These are phyloP conservation scores for Agaricales sp. DNA, from an alignment of 1,284 basidiomycete genomes.

Conservation along the genomic window DNA sequence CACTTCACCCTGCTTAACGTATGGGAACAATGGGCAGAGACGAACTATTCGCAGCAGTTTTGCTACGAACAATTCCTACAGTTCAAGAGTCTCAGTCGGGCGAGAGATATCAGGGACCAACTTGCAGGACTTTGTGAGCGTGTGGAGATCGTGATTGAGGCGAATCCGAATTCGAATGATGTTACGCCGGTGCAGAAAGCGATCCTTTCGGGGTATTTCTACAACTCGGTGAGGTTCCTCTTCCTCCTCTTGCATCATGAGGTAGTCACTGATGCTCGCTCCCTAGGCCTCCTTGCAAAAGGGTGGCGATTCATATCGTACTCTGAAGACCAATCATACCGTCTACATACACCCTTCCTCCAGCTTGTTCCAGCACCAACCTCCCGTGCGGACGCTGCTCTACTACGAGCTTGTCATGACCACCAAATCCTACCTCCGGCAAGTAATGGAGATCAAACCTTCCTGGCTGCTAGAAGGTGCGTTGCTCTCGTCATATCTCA, in stretches of 20 bases:
- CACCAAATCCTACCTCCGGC: constrained; percentile 79
- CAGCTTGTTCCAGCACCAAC: constrained; percentile 90
- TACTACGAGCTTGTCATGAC: constrained; percentile 95
- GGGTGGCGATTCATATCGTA: constrained; percentile 87
- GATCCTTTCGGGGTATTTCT: constrained; percentile 91
- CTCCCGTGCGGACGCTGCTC: constrained; percentile 81
- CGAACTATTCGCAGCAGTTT: constrained; percentile 90
- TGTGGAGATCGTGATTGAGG: constrained; percentile 85
- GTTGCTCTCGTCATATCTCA: too few species aligned
- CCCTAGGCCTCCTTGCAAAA: constrained; percentile 76
- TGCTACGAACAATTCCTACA: constrained; percentile 97
- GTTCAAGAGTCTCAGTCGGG: constrained; percentile 90
- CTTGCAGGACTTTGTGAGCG: constrained; percentile 92
- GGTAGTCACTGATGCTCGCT: constrained; percentile 3
- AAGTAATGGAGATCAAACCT: constrained; percentile 97
- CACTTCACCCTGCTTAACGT: constrained; percentile 97
- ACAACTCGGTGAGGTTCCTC: constrained; percentile 64
- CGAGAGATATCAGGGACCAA: constrained; percentile 95
- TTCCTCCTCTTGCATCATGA: neutral
- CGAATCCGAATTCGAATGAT: constrained; percentile 86
- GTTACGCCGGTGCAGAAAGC: constrained; percentile 92
- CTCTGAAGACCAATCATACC: constrained; percentile 90
- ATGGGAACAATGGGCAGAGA: constrained; percentile 98
- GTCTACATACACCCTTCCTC: constrained; percentile 97
- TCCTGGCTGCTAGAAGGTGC: constrained; percentile 86